Evolutionary conservation across 805 yeast genomes (phyloP).

Genomic region (Kazachstania psychrophila): DNA sequence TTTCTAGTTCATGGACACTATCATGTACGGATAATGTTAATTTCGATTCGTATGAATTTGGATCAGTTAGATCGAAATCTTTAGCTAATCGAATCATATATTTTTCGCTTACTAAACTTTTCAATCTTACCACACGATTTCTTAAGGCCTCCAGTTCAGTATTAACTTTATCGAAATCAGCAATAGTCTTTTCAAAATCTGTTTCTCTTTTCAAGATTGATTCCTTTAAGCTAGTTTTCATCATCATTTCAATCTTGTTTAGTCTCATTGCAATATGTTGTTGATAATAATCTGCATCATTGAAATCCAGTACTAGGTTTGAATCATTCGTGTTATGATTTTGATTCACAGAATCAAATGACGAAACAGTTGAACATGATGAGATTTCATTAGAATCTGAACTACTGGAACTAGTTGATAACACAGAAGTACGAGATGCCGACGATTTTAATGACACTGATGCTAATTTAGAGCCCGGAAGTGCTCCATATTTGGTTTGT

Average conservation of each 20-base stretch:
- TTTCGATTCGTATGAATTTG: slow-evolving; percentile 19
- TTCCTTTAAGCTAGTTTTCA: slow-evolving; percentile 18
- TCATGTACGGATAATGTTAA: slow-evolving; percentile 9
- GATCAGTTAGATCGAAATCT: slow-evolving; percentile 23
- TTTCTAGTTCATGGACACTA: slow-evolving; percentile 19
- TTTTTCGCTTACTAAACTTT: slow-evolving; percentile 22
- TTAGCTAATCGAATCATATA: slow-evolving; percentile 23
- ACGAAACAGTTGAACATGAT: slow-evolving; percentile 9
- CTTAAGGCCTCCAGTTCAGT: slow-evolving; percentile 25
- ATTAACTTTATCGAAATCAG: slow-evolving; percentile 20
- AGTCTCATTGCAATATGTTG: slow-evolving; percentile 18
- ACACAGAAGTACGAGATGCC: slow-evolving; percentile 1
- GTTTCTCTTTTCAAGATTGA: slow-evolving; percentile 22
- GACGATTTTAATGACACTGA: background rate
- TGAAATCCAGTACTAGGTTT: slow-evolving; percentile 9
- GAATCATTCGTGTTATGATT: background rate
- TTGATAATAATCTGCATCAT: slow-evolving; percentile 18
- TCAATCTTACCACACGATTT: slow-evolving; percentile 15
- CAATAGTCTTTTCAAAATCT: slow-evolving; percentile 21
- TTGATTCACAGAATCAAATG: slow-evolving; percentile 1
- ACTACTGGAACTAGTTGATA: background rate
- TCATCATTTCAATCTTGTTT: slow-evolving; percentile 17
- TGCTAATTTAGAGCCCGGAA: background rate
- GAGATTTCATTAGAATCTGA: background rate
- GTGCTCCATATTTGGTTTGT: too few species aligned